Evolutionary conservation across 179 eudicot genomes (phyloP).

Genomic region (Patellifolia procumbens): DNA sequence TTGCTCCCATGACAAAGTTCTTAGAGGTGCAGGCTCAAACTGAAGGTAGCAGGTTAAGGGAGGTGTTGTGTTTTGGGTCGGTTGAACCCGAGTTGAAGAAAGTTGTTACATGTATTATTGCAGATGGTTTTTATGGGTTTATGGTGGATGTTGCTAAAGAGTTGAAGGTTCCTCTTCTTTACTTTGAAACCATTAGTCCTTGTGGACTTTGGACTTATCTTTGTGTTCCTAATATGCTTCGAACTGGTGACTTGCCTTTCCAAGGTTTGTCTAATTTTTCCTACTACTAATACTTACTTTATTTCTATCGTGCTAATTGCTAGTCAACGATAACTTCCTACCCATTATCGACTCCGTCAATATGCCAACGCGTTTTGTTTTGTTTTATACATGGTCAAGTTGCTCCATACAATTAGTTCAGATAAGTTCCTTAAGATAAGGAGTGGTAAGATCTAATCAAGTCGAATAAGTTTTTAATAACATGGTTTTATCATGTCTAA

Average conservation of each 20-base stretch:
- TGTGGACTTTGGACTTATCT: slow-evolving; percentile 41
- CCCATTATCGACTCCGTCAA: too few species aligned
- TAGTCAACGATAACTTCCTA: too few species aligned
- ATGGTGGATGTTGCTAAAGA: slow-evolving; percentile 42
- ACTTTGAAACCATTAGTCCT: slow-evolving; percentile 48
- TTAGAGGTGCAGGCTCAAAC: slow-evolving; percentile 24
- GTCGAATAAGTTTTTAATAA: too few species aligned
- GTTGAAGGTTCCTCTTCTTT: slow-evolving; percentile 36
- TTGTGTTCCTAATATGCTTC: slow-evolving; percentile 38
- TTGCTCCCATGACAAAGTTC: slow-evolving; percentile 25
- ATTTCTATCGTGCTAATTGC: too few species aligned
- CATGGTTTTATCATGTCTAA: too few species aligned
- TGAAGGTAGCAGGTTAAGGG: slow-evolving; percentile 20
- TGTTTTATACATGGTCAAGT: too few species aligned
- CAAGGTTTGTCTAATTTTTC: slow-evolving; percentile 26
- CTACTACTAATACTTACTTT: too few species aligned
- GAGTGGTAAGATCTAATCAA: too few species aligned
- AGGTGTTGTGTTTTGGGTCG: slow-evolving; percentile 29
- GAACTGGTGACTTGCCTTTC: slow-evolving; percentile 44
- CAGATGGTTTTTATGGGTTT: slow-evolving; percentile 42
- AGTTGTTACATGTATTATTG: slow-evolving; percentile 41
- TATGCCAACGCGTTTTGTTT: too few species aligned
- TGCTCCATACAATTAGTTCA: too few species aligned
- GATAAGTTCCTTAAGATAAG: too few species aligned
- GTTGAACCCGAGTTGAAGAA: background rate